Percentiles rank a stretch among this genome's conserved stretches.
phyloP scores from a whole-genome alignment of 176 grass and related monocot species.

The Musa beccarii region DNA sequence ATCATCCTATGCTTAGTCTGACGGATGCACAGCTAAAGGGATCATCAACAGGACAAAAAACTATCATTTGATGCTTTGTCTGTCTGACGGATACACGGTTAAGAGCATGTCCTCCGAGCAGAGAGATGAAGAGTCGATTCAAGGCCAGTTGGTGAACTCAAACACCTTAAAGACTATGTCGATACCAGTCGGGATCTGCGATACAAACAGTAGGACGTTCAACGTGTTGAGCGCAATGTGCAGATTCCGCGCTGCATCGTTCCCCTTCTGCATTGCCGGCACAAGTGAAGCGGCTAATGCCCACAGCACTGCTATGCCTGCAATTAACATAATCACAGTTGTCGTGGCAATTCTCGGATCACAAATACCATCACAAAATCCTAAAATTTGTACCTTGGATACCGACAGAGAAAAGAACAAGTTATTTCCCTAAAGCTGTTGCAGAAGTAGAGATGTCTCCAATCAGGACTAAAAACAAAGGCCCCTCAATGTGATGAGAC shows the following conservation, averaged over 20 bases:
- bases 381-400: no score
- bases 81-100: no score
- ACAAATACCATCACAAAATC: neutral
- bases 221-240: conserved; percentile 80
- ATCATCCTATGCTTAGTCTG: no score
- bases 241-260: conserved; percentile 60
- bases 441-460: neutral
- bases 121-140: neutral
- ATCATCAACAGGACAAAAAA: no score
- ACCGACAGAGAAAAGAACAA: neutral
- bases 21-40: no score
- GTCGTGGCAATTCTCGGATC: neutral
- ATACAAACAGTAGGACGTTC: conserved; percentile 80
- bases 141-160: conserved; percentile 88
- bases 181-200: conserved; percentile 80
- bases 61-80: no score
- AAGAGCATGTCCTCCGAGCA: no score
- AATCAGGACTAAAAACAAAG: neutral
- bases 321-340: conserved; percentile 3
- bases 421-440: neutral
- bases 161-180: conserved; percentile 84
- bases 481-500: neutral
- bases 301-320: conserved; percentile 73
- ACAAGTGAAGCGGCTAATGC: conserved; percentile 58
- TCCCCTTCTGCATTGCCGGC: conserved; percentile 86